Base-by-base conservation (phyloP, 495 filamentous ascomycete species). In the Hypoxylon fragiforme region DNA sequence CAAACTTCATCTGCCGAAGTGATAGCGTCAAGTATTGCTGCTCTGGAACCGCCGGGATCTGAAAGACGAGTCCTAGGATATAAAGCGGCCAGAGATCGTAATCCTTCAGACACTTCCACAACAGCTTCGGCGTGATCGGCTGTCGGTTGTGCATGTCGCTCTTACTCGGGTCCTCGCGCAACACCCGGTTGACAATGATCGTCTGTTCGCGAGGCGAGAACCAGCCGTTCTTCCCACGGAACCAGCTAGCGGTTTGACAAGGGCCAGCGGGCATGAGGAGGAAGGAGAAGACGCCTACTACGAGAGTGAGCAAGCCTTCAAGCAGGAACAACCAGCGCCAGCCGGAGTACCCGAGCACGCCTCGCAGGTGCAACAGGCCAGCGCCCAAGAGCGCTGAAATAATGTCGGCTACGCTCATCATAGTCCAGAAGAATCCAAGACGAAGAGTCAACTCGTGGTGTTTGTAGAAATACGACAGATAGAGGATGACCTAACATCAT, bases 71-170 rank as follows among this genome's bases (percentile, higher is more conserved):
- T 5, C 87, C 86, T 3, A 90, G 55, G 5, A 87, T 63, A 57
- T 90, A 90, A 11, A 89, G 76, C 0, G 85, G 82, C 85, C 88
- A 91, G 60, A 92, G 77, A 53, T 92, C 84, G 49, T 82, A 90
- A 65, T 91, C 88, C 20, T 71, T 78, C 1, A 91, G 65, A 21
- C 79, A 78, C 22, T 82, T 62, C 76, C 80, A 85, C 9, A 91
- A 73, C 12, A 82, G 67, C 22, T 68, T 79, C 7, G 75, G 78
- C 0, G 80, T 83, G 11, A 91, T 76, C 0, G 81, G 80, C 66
- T 90, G 77, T 4, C 86, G 75, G 34, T 79, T 79, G 43, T 80
- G 78, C 79, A 81, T 81, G 31, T 73, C 72, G 42, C 81, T 81
- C 64, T 89, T 88, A 31, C 75, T 80, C 0, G 87, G 87, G 59